Base-by-base conservation (phyloP, 202 grass and related monocot species). In the Zizania palustris region DNA sequence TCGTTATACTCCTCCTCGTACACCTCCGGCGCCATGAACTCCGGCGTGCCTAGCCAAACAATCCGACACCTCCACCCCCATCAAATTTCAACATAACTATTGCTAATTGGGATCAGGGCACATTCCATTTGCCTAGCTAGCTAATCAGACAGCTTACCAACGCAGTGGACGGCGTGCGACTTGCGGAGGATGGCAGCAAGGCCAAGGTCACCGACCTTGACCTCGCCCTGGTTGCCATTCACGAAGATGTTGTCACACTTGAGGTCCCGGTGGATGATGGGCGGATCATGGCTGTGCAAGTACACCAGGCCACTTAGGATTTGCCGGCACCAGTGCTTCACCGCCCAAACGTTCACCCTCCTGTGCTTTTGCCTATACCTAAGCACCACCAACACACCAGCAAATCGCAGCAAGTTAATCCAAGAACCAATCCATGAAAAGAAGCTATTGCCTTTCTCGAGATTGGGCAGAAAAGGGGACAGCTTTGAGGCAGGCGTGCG, bases 21-120 rank as follows among this genome's bases (percentile, higher is more conserved):
- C 40, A 99, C 96, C 91, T 99, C 96, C 1, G 96, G 96, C 5
- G 96, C 96, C 96, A 99, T 99, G 85, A 99, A 99, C 83, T 99
- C 96, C 0, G 96, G 96, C 0, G 96, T 99, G 60, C 96, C 95
- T 86, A 20, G 28, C 28, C 48, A 82, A 72, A 46, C 76, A 84
- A 68, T 62, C n/a, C 10, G 6, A 78, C 9, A 82, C 0, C 46
- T 36, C 41, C 53, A 69, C 33, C 16, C 28, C 43, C 61, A 59
- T 78, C 63, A 88, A 69, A 76, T 65, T 41, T 82, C 78, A 35
- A 38, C 6, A 44, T 36, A 44, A 57, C 16, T 43, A 77, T 53
- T 54, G 19, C 67, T 45, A 65, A 44, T 69, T 82, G 10, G 35
- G 53, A 59, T 39, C 12, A 37, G 48, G 50, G 11, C 39, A 39